A percentile compares a stretch with the other conserved stretches of the same genome.
Conservation (phyloP, 1,139 yeast species). For the Geotrichum bryndzae region DNA sequence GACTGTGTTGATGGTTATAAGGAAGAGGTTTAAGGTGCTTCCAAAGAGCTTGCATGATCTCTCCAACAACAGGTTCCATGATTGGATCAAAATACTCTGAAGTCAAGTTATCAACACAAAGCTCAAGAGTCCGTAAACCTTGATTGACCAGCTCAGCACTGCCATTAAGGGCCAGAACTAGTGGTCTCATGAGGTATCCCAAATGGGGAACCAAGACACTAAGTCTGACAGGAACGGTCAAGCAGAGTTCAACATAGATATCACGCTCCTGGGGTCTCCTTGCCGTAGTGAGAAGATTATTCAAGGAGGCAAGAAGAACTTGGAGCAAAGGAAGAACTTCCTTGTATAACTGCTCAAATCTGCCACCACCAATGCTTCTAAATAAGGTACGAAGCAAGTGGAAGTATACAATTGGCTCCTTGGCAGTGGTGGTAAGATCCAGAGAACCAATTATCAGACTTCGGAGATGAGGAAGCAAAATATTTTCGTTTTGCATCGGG, state of each 20-base stretch:
- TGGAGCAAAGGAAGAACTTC: constrained; percentile 90
- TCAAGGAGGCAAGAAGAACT: constrained; percentile 75
- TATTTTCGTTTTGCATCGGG: constrained; percentile 81
- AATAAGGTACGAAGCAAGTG: constrained; percentile 82
- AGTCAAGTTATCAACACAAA: constrained; percentile 94
- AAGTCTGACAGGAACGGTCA: constrained; percentile 90
- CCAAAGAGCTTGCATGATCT: constrained; percentile 91
- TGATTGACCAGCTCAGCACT: constrained; percentile 88
- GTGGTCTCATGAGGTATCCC: constrained; percentile 79
- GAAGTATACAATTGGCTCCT: constrained; percentile 86
- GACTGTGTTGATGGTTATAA: constrained; percentile 85
- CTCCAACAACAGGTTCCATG: constrained; percentile 90
- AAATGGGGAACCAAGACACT: constrained; percentile 92
- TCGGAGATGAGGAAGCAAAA: constrained; percentile 79
- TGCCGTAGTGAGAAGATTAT: constrained; percentile 75
- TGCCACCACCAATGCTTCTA: constrained; percentile 92
- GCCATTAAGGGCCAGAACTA: constrained; percentile 86
- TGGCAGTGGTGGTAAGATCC: constrained; percentile 76
- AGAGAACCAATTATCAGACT: constrained; percentile 75
- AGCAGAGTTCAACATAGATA: constrained; percentile 85
- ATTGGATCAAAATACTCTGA: constrained; percentile 97
- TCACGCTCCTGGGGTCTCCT: constrained; percentile 87
- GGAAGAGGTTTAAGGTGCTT: constrained; percentile 87
- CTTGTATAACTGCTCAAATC: constrained; percentile 85
- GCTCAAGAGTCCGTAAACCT: constrained; percentile 86